Evolutionary conservation across 1,284 basidiomycete genomes (phyloP).

Genomic region (Fistulina hepatica): DNA sequence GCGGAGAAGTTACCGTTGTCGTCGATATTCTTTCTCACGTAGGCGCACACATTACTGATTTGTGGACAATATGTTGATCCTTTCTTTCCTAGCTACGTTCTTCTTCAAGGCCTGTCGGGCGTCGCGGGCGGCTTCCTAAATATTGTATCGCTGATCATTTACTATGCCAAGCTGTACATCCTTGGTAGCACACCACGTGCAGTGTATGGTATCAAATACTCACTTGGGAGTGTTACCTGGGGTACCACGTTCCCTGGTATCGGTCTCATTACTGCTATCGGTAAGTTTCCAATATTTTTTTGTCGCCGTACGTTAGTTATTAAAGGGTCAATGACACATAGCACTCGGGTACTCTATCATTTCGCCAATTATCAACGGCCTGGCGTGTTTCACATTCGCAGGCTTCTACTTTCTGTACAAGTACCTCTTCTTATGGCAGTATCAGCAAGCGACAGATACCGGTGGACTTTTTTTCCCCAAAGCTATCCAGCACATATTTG

Average conservation of each 20-base stretch:
- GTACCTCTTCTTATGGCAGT: slow-evolving; percentile 77
- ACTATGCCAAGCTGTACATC: slow-evolving; percentile 78
- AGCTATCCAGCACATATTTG: slow-evolving; percentile 87
- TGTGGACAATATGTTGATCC: slow-evolving; percentile 1
- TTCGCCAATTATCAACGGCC: slow-evolving; percentile 88
- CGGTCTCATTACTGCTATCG: slow-evolving; percentile 70
- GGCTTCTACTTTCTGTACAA: slow-evolving; percentile 83
- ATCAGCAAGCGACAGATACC: slow-evolving; percentile 76
- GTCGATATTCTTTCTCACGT: slow-evolving; percentile 93
- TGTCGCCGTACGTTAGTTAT: neutral
- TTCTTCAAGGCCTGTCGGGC: slow-evolving; percentile 64
- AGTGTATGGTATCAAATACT: slow-evolving; percentile 70
- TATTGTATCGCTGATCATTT: slow-evolving; percentile 64
- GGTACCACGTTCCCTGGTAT: slow-evolving; percentile 77
- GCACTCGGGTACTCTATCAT: slow-evolving; percentile 81
- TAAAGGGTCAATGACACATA: slow-evolving; percentile 17
- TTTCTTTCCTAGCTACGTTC: slow-evolving; percentile 36
- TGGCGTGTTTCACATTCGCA: slow-evolving; percentile 76
- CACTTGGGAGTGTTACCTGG: slow-evolving; percentile 53
- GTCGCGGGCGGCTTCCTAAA: slow-evolving; percentile 76
- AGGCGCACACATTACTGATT: slow-evolving; percentile 9
- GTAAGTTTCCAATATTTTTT: slow-evolving; percentile 31
- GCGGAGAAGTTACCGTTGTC: slow-evolving; percentile 72
- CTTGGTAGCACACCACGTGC: slow-evolving; percentile 87
- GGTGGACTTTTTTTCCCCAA: slow-evolving; percentile 94